Percentiles rank a stretch among this genome's conserved stretches.
Evolutionary conservation across 805 yeast genomes (phyloP).

Genomic region (Alloascoidea hylecoeti): DNA sequence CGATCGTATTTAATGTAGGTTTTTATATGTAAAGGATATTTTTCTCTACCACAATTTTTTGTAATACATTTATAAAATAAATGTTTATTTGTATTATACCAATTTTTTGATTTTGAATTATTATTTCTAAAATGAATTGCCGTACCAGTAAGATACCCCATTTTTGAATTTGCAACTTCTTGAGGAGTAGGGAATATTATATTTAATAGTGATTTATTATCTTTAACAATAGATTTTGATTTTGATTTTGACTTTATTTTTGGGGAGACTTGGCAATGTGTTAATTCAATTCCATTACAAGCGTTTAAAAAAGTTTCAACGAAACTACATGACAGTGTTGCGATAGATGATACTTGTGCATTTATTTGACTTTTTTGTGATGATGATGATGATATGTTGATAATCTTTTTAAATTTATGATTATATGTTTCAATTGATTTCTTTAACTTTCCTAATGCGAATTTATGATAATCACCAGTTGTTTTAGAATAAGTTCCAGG

Average conservation of each 20-base stretch:
- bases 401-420: too few relatives aligned
- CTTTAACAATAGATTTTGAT: neutral
- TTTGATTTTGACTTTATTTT: too few relatives aligned
- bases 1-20: constrained; percentile 39
- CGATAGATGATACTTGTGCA: constrained; percentile 16
- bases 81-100: constrained; percentile 25
- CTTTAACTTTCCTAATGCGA: constrained; percentile 11
- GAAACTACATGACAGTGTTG: constrained; percentile 7
- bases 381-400: too few relatives aligned
- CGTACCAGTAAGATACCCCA: constrained; percentile 34
- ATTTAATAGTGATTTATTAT: constrained; percentile 18
- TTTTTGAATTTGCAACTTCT: constrained; percentile 23
- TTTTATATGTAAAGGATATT: constrained; percentile 52
- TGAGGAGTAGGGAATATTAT: constrained; percentile 30
- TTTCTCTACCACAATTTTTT: constrained; percentile 14
- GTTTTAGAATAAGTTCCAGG: constrained; percentile 14
- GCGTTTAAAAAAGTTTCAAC: constrained; percentile 4
- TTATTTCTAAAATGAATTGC: constrained; percentile 31
- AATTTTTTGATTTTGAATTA: constrained; percentile 16
- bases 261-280: too few relatives aligned
- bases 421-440: neutral
- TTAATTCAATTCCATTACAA: constrained; percentile 6
- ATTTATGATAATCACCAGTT: constrained; percentile 6
- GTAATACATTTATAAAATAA: constrained; percentile 32
- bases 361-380: constrained; percentile 7